phyloP scores from a whole-genome alignment of 1,284 basidiomycete species.

The Cutaneotrichosporon sp. region DNA sequence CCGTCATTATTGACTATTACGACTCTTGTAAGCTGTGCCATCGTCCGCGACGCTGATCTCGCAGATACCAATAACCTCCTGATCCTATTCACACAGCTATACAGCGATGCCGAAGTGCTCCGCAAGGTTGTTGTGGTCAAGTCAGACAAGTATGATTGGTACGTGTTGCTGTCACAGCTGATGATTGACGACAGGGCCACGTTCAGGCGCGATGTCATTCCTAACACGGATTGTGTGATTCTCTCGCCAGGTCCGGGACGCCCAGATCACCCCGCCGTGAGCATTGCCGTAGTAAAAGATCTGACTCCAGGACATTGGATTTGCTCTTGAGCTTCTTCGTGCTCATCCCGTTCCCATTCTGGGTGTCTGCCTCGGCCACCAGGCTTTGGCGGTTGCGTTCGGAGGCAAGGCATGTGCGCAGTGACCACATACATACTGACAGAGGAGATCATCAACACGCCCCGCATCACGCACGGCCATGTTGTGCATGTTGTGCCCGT shows the following conservation, averaged over 20 bases:
- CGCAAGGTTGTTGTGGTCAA: constrained; percentile 47
- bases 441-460: constrained; percentile 46
- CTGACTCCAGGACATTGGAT: constrained; percentile 43
- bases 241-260: constrained; percentile 49
- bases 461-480: constrained; percentile 63
- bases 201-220: constrained; percentile 37
- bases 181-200: constrained; percentile 30
- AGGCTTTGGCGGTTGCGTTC: constrained; percentile 74
- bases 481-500: constrained; percentile 56
- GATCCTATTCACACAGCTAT: constrained; percentile 46
- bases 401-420: constrained; percentile 57
- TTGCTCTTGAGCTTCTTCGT: constrained; percentile 41
- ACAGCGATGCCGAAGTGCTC: constrained; percentile 42
- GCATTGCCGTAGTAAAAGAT: not conserved
- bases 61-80: constrained; percentile 49
- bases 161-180: constrained; percentile 6
- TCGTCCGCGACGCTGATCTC: not conserved
- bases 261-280: constrained; percentile 40
- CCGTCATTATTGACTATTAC: constrained; percentile 48
- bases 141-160: constrained; percentile 47
- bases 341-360: constrained; percentile 42
- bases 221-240: constrained; percentile 47
- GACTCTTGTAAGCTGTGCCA: constrained; percentile 42
- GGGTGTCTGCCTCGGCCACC: constrained; percentile 80
- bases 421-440: no score